These are phyloP conservation scores for Coemansia sp. DNA, from an alignment of 192 early-diverging fungal genomes.

Conservation along the genomic window DNA sequence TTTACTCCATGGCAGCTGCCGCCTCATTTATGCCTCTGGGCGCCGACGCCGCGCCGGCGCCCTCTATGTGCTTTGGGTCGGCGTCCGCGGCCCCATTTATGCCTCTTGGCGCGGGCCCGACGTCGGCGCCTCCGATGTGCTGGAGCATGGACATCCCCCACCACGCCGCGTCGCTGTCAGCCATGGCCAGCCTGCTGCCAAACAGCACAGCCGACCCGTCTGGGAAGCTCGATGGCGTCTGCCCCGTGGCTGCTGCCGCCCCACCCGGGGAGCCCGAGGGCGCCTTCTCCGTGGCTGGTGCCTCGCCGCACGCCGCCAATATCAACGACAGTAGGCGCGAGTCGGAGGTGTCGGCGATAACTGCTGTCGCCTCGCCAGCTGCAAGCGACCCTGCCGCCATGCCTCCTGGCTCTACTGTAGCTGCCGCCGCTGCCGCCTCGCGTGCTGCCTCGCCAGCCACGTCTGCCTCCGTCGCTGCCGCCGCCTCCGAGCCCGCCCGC, in stretches of 20 bases:
- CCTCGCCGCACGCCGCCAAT: conserved; percentile 36
- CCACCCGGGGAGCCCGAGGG: not conserved
- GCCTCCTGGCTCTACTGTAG: conserved; percentile 1
- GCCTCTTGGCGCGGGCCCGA: not conserved
- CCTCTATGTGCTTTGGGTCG: not conserved
- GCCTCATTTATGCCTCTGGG: conserved; percentile 20
- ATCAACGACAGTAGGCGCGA: conserved; percentile 49
- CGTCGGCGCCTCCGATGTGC: conserved; percentile 11
- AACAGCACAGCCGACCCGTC: not conserved
- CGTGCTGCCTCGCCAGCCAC: conserved; percentile 21
- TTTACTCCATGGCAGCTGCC: conserved; percentile 36
- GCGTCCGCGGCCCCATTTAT: conserved; percentile 26
- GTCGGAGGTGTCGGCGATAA: conserved; percentile 46
- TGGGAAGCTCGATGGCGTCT: not conserved
- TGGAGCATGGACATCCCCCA: conserved; percentile 23
- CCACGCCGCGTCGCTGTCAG: conserved; percentile 18
- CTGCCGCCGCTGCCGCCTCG: conserved; percentile 10
- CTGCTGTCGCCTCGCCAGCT: conserved; percentile 42
- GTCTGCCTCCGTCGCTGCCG: conserved; percentile 3
- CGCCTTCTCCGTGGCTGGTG: conserved; percentile 7
- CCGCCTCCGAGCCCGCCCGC: not conserved
- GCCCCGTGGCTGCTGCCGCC: too few species aligned
- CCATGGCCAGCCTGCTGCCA: conserved; percentile 1
- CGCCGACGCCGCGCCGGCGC: not conserved
- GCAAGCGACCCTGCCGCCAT: conserved; percentile 11